Percentiles rank a stretch among this genome's conserved stretches.
Conservation (phyloP, 305 asterid genomes). For the Fraxinus baroniana region DNA sequence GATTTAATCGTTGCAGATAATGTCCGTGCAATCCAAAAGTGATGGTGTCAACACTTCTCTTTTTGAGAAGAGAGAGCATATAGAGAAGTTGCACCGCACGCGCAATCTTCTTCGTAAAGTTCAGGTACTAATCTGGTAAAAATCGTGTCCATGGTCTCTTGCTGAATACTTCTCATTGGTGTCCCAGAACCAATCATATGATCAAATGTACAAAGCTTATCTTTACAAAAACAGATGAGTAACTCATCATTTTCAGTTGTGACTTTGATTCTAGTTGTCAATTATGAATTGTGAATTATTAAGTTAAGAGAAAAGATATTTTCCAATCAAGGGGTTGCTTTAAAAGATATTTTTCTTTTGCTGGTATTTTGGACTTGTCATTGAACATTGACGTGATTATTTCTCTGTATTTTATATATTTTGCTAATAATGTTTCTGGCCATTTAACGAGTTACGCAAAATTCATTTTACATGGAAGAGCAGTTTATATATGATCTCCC, state of each 20-base stretch:
- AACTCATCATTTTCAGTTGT: slow-evolving; percentile 4
- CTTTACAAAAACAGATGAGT: neutral
- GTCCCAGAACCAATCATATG: neutral
- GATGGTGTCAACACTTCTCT: slow-evolving; percentile 97
- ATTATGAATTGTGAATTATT: slow-evolving; percentile 11
- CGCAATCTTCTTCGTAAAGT: slow-evolving; percentile 92
- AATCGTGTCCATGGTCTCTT: neutral
- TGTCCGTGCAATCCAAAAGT: slow-evolving; percentile 89
- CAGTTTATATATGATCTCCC: slow-evolving; percentile 99
- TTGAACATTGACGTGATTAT: neutral
- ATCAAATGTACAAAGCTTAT: neutral
- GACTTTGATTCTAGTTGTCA: slow-evolving; percentile 11
- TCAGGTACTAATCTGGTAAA: slow-evolving; percentile 55
- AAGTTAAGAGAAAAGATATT: slow-evolving; percentile 8
- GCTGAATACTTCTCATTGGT: neutral
- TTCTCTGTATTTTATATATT: slow-evolving; percentile 17
- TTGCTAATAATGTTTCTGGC: slow-evolving; percentile 24
- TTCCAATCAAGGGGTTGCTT: neutral
- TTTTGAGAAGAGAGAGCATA: slow-evolving; percentile 87
- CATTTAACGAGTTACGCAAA: slow-evolving; percentile 38
- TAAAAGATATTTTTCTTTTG: neutral
- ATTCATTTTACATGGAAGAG: slow-evolving; percentile 48
- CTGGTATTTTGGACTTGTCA: neutral
- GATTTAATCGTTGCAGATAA: slow-evolving; percentile 57
- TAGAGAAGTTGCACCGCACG: slow-evolving; percentile 93